These are phyloP conservation scores for Coemansia sp. DNA, from an alignment of 192 early-diverging fungal genomes.

Conservation along the genomic window DNA sequence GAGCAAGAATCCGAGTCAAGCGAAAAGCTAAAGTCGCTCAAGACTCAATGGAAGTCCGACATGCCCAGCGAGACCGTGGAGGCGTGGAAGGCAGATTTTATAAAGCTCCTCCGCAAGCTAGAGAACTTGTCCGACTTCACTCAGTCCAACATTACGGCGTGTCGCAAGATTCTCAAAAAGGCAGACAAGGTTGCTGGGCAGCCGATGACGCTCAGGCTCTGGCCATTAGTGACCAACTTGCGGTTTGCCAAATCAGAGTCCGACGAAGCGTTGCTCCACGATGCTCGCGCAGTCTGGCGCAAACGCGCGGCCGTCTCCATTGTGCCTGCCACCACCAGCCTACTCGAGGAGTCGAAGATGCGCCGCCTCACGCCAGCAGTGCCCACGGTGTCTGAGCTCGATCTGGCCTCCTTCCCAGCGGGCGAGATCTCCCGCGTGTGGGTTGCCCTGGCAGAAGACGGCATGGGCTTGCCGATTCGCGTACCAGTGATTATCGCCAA, in stretches of 20 bases:
- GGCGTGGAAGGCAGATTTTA: conserved; percentile 30
- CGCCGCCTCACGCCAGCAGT: conserved; percentile 8
- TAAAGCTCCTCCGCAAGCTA: conserved; percentile 24
- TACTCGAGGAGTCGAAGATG: conserved; percentile 7
- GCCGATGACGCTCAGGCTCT: conserved; percentile 52
- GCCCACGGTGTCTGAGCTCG: conserved; percentile 57
- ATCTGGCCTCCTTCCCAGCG: conserved; percentile 57
- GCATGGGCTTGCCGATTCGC: conserved; percentile 60
- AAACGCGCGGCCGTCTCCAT: conserved; percentile 24
- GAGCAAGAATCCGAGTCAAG: conserved; percentile 43
- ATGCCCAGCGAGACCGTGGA: conserved; percentile 7
- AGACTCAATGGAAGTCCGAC: conserved; percentile 23
- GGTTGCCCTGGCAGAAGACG: conserved; percentile 66
- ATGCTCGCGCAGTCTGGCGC: conserved; percentile 57
- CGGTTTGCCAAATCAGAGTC: conserved; percentile 61
- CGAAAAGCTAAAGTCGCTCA: conserved; percentile 17
- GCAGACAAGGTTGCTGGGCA: conserved; percentile 56
- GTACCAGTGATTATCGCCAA: conserved; percentile 80
- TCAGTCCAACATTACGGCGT: conserved; percentile 62
- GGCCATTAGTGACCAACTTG: conserved; percentile 55
- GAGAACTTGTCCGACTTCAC: conserved; percentile 56
- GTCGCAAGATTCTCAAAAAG: conserved; percentile 69
- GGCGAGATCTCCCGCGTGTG: conserved; percentile 63
- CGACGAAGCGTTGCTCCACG: conserved; percentile 57
- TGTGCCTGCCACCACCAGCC: conserved; percentile 2